Evolutionary conservation across 2,329 filamentous ascomycete genomes (phyloP), one percentile per base, ranked within the genome.

Genomic region (Aspergillus sp.): DNA sequence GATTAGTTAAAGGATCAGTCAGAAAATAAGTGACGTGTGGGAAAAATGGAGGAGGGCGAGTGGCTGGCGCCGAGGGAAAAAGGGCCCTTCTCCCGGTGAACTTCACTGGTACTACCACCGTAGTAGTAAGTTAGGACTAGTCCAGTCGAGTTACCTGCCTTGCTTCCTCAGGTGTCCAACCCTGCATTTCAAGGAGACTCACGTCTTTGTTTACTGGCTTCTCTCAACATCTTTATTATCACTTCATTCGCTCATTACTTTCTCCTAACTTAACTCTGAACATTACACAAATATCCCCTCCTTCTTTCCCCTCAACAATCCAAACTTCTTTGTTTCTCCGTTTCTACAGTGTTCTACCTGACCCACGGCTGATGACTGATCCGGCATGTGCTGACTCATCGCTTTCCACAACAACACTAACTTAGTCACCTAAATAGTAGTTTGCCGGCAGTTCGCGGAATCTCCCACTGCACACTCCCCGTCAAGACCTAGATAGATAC

Each of bases 1-100:
- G 60, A 63, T 67, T 65, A 65, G 56, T 63, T 64, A 64, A 63
- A 66, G 50, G 41, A 63, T 63, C 61, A 65, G 57, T 63, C 57
- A 64, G 55, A 61, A 54, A n/a, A 54, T 28, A 28, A n/a, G 54
- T 55, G 53, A 58, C 59, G 58, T 63, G 58, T 30, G 38, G 15
- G 36, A 25, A 28, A 47, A 15, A 43, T 12, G 47, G 30, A 49
- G 45, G 25, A 43, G 47, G 19, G 39, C 17, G 15, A 30, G 19
- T 21, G 36, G 41, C 32, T 36, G 32, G 32, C 32, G 12, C 32
- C 32, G 32, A 43, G 19, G 58, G 53, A 43, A 51, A 56, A 48
- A 13, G 32, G 32, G 10, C 32, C 32, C 10, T 36, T 36, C 12
- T 12, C 32, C 32, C 32, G 32, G 32, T 36, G 32, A 36, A 36